Conservation (phyloP, 2,329 filamentous ascomycete genomes). For the Fusarium nanum region DNA sequence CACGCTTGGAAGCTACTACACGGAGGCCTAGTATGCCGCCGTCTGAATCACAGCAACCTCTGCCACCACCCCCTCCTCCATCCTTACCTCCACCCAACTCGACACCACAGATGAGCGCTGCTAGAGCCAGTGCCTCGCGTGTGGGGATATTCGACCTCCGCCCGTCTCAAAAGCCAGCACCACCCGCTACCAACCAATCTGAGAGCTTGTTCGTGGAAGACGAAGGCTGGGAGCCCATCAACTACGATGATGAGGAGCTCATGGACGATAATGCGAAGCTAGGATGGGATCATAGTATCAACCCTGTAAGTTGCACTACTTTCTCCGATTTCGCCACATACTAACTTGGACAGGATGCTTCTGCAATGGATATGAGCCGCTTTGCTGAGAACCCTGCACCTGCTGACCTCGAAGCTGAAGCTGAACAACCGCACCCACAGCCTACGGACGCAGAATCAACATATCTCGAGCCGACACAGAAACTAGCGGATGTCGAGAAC, state of each 20-base stretch:
- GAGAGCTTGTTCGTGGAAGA: constrained; percentile 82
- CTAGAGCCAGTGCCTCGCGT: constrained; percentile 51
- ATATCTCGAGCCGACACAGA: constrained; percentile 76
- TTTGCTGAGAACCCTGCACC: constrained; percentile 45
- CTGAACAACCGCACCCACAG: constrained; percentile 31
- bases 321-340: constrained; percentile 7
- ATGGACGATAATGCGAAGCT: constrained; percentile 74
- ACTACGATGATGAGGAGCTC: constrained; percentile 65
- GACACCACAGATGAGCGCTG: constrained; percentile 51
- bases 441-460: constrained; percentile 47
- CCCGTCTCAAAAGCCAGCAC: constrained; percentile 65
- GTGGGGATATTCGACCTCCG: constrained; percentile 58
- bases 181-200: constrained; percentile 68
- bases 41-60: constrained; percentile 48
- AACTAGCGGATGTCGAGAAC: constrained; percentile 72
- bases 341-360: constrained; percentile 57
- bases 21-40: constrained; percentile 57
- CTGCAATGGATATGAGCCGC: constrained; percentile 58
- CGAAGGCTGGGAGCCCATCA: constrained; percentile 79
- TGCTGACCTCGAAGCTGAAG: constrained; percentile 22
- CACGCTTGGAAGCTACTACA: constrained; percentile 61
- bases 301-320: constrained; percentile 62
- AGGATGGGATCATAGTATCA: constrained; percentile 78
- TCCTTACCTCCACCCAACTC: constrained; percentile 48
- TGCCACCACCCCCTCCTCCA: constrained; percentile 40